phyloP scores from a whole-genome alignment of 2,329 filamentous ascomycete genomes.

The Paecilomyces sp. region DNA sequence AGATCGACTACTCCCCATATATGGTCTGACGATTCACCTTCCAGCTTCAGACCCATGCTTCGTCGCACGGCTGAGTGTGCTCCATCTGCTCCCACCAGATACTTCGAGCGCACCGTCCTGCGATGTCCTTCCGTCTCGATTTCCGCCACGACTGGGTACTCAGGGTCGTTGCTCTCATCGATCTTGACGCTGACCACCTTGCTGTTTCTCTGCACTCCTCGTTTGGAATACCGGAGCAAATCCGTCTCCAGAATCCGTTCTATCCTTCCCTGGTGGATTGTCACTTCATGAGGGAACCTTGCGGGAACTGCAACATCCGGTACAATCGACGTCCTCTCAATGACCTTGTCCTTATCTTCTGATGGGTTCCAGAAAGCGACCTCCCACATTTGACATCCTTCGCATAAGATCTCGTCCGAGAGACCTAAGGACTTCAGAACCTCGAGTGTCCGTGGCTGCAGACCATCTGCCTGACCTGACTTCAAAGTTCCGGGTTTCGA shows the following conservation, averaged over 20 bases:
- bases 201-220: constrained; percentile 56
- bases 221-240: constrained; percentile 53
- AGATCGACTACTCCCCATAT: constrained; percentile 74
- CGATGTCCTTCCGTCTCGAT: constrained; percentile 21
- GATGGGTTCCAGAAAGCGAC: constrained; percentile 63
- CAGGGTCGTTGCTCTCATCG: constrained; percentile 41
- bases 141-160: constrained; percentile 28
- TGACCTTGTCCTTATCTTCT: constrained; percentile 42
- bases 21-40: constrained; percentile 62
- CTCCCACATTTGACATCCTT: constrained; percentile 45
- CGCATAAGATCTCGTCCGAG: constrained; percentile 30
- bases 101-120: constrained; percentile 54
- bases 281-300: constrained; percentile 62
- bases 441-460: constrained; percentile 38
- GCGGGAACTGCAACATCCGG: constrained; percentile 55
- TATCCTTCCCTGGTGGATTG: constrained; percentile 65
- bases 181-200: constrained; percentile 56
- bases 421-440: constrained; percentile 36
- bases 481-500: constrained; percentile 31
- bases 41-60: constrained; percentile 44
- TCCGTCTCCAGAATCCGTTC: constrained; percentile 64
- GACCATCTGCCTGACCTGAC: constrained; percentile 37
- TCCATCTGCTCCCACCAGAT: constrained; percentile 66
- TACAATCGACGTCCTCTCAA: constrained; percentile 53
- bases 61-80: constrained; percentile 60